phyloP scores from a whole-genome alignment of 208 protist genomes.

The Herpetomonas muscarum region DNA sequence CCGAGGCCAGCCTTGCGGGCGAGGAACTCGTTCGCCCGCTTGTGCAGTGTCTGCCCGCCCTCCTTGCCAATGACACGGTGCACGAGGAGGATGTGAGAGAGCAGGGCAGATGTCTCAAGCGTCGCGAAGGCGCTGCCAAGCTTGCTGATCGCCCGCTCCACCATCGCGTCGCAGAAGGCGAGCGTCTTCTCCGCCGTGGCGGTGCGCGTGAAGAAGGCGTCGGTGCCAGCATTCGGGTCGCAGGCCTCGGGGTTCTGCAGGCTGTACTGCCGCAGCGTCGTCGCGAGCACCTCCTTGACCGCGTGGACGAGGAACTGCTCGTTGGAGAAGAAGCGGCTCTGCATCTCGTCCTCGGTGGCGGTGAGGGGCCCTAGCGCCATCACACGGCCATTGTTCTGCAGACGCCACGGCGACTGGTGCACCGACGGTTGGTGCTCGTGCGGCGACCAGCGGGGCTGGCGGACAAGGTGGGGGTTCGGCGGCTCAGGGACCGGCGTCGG shows the following conservation, averaged over 20 bases:
- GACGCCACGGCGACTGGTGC: slow-evolving; percentile 77
- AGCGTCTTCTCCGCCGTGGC: slow-evolving; percentile 30
- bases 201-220: slow-evolving; percentile 13
- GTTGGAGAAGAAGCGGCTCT: slow-evolving; percentile 85
- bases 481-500: slow-evolving; percentile 90
- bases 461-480: slow-evolving; percentile 82
- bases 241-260: slow-evolving; percentile 29
- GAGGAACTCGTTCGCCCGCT: slow-evolving; percentile 56
- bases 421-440: slow-evolving; percentile 72
- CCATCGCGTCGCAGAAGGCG: slow-evolving; percentile 45
- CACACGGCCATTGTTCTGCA: slow-evolving; percentile 60
- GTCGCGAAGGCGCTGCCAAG: slow-evolving; percentile 28
- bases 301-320: slow-evolving; percentile 79
- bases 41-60: slow-evolving; percentile 32
- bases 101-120: slow-evolving; percentile 57
- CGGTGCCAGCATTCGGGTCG: slow-evolving; percentile 1
- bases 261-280: slow-evolving; percentile 38
- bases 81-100: slow-evolving; percentile 54
- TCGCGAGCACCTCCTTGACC: slow-evolving; percentile 39
- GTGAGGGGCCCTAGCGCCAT: slow-evolving; percentile 58
- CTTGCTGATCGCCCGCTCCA: slow-evolving; percentile 43
- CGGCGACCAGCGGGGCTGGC: slow-evolving; percentile 64
- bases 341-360: slow-evolving; percentile 69
- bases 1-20: slow-evolving; percentile 29
- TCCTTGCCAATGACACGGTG: slow-evolving; percentile 68